Base-by-base conservation (phyloP, 768 basidiomycete genomes). In the Lactarius tabidus region DNA sequence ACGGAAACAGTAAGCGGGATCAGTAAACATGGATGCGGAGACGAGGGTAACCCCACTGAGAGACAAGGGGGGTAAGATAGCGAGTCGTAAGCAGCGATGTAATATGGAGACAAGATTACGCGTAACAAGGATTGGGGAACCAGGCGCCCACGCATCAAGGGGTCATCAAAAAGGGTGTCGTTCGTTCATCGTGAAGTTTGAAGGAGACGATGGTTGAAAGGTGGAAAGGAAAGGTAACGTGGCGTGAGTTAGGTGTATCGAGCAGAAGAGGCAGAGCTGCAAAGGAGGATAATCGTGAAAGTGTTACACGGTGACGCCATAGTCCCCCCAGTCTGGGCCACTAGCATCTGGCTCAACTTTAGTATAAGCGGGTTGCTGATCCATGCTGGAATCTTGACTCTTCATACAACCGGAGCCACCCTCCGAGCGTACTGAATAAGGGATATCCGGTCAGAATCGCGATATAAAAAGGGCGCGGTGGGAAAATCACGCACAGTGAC, bases 391-490 rank as follows among this genome's bases (percentile, higher is more conserved):
- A 8, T 77, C 74, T 69, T 79, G 78, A n/a, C 73, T 70, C 68
- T 79, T 77, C 67, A 81, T 79, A 73, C 91, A 93, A 57, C 93
- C 91, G 7, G 87, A 82, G 29, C 91, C 91, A 64, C 90, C 90
- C 70, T 93, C 91, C 12, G 91, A 92, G 59, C 87, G 84, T 70
- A 91, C 87, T 91, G 70, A 31, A 60, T 26, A 43, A 56, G 48
- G 43, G 60, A 29, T 29, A 20, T 20, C 3, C 8, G 51, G 29
- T 63, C 29, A 48, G 53, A 57, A 60, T 57, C 38, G 48, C 18
- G 1, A 17, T 26, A n/a, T 5, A 41, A 31, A 6, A 39, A 43
- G 56, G 20, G 26, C n/a, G 20, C 18, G 43, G 54, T 60, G 31
- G 60, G 43, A 45, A 28, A 23, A 41, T 55, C 57, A 67, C 45